Conservation (phyloP, 805 yeast species). For the Lachancea kluyveri region DNA sequence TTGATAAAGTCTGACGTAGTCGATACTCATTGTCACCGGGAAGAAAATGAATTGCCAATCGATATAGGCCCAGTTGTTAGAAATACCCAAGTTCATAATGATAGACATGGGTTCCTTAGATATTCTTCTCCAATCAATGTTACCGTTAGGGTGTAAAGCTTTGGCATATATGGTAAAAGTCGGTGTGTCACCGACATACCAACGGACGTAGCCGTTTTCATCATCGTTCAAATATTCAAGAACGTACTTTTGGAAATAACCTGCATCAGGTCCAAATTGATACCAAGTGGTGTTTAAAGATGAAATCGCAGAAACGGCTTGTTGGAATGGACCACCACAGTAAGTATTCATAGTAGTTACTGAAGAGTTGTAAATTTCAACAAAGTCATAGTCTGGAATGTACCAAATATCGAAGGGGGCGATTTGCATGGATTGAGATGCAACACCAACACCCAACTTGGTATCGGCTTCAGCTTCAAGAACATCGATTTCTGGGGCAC, state of each 20-base stretch:
- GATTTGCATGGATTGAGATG: conserved; percentile 86
- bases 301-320: conserved; percentile 81
- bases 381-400: conserved; percentile 75
- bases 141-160: conserved; percentile 87
- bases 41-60: conserved; percentile 79
- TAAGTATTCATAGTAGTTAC: conserved; percentile 80
- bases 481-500: conserved; percentile 93
- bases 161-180: conserved; percentile 67
- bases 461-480: conserved; percentile 77
- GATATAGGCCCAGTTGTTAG: conserved; percentile 89
- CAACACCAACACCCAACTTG: conserved; percentile 53
- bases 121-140: conserved; percentile 73
- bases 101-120: conserved; percentile 92
- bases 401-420: conserved; percentile 97
- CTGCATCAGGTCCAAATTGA: conserved; percentile 48
- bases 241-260: conserved; percentile 64
- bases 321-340: conserved; percentile 91
- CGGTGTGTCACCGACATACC: conserved; percentile 81
- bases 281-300: conserved; percentile 81
- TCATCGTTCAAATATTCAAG: conserved; percentile 72
- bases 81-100: conserved; percentile 80
- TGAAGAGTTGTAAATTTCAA: conserved; percentile 63
- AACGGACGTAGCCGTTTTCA: conserved; percentile 66
- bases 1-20: conserved; percentile 89
- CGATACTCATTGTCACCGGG: conserved; percentile 73